Evolutionary conservation across 2,329 filamentous ascomycete genomes (phyloP).

Genomic region (Fusarium papillatum): DNA sequence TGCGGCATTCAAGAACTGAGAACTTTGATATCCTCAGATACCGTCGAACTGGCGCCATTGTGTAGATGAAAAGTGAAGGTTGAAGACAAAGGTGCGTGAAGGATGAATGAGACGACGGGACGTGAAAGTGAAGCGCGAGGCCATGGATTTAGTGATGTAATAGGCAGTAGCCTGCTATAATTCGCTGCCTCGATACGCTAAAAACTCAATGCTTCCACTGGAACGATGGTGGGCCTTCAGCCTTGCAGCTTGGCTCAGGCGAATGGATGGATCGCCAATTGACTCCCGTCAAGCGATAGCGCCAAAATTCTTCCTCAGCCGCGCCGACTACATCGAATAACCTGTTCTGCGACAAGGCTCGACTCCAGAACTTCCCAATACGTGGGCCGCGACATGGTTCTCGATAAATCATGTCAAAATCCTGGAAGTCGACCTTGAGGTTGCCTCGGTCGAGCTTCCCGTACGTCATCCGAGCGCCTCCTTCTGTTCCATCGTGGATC

Average conservation of each 20-base stretch:
- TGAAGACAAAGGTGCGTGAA: background rate
- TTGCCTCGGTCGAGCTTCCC: slow-evolving; percentile 83
- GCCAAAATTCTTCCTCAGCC: slow-evolving; percentile 43
- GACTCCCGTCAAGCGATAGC: slow-evolving; percentile 3
- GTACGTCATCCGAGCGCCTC: slow-evolving; percentile 55
- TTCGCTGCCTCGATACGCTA: slow-evolving; percentile 29
- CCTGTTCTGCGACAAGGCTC: slow-evolving; percentile 8
- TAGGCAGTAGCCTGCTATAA: slow-evolving; percentile 32
- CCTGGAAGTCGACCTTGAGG: slow-evolving; percentile 81
- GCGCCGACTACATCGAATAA: slow-evolving; percentile 12
- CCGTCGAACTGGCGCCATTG: slow-evolving; percentile 89
- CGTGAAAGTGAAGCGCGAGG: background rate
- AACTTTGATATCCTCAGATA: slow-evolving; percentile 94
- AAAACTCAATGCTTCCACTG: slow-evolving; percentile 13
- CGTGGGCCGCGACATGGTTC: slow-evolving; percentile 44
- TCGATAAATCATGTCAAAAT: slow-evolving; percentile 61
- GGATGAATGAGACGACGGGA: slow-evolving; percentile 14
- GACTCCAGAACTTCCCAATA: slow-evolving; percentile 8
- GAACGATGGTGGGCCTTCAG: slow-evolving; percentile 30
- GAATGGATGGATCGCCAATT: slow-evolving; percentile 26
- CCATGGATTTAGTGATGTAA: slow-evolving; percentile 37
- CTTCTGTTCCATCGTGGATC: slow-evolving; percentile 9
- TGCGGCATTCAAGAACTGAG: slow-evolving; percentile 95
- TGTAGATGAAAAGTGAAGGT: slow-evolving; percentile 6
- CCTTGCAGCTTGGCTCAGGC: slow-evolving; percentile 41